Percentiles rank a stretch among this genome's conserved stretches.
These are phyloP conservation scores for Ehretia macrophylla DNA, from an alignment of 257 asterid species.

Conservation along the genomic window DNA sequence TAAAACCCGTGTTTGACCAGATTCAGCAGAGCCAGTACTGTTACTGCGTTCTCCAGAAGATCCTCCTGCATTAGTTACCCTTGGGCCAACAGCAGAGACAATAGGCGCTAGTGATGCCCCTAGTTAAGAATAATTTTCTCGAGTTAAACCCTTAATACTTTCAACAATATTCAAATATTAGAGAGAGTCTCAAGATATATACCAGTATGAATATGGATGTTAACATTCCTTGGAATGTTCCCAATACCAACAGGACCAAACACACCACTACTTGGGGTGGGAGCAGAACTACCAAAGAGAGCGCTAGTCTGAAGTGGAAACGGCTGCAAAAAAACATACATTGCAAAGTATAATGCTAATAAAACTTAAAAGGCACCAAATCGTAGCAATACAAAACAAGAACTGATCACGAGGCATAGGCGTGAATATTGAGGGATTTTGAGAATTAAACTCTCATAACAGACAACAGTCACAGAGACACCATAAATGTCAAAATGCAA, in stretches of 20 bases:
- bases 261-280: slow-evolving; percentile 34
- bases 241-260: slow-evolving; percentile 58
- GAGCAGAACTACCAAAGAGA: slow-evolving; percentile 55
- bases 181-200: background rate
- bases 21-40: slow-evolving; percentile 35
- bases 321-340: slow-evolving; percentile 51
- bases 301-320: slow-evolving; percentile 83
- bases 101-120: slow-evolving; percentile 44
- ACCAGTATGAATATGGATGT: slow-evolving; percentile 89
- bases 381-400: too few species aligned
- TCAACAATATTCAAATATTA: background rate
- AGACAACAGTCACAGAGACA: too few species aligned
- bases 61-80: slow-evolving; percentile 55
- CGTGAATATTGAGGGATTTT: too few species aligned
- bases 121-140: slow-evolving; percentile 11
- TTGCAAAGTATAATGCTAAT: background rate
- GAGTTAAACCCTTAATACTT: background rate
- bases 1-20: slow-evolving; percentile 41
- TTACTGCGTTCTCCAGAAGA: slow-evolving; percentile 39
- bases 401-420: too few species aligned
- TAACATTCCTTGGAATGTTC: slow-evolving; percentile 62
- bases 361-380: background rate
- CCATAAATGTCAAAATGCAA: too few species aligned
- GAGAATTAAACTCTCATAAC: too few species aligned
- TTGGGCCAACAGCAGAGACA: slow-evolving; percentile 38